phyloP scores from a whole-genome alignment of 352 stramenopile species.

The Phytophthora sojae region DNA sequence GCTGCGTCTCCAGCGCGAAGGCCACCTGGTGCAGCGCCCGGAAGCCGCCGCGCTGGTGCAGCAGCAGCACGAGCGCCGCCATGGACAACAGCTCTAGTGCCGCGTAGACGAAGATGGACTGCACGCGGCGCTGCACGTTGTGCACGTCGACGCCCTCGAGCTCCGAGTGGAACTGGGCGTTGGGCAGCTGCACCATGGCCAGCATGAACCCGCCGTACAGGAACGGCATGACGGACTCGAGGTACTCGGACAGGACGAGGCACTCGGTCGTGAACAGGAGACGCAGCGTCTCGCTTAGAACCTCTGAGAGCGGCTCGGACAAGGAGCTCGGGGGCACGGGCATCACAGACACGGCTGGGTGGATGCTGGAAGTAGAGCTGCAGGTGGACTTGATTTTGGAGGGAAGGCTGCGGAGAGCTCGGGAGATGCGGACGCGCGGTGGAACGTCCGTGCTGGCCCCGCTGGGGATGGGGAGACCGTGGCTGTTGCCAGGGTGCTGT shows the following conservation, averaged over 20 bases:
- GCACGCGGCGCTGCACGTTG: constrained; percentile 6
- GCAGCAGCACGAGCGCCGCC: constrained; percentile 2
- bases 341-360: no score
- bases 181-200: constrained; percentile 28
- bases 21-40: constrained; percentile 20
- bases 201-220: constrained; percentile 32
- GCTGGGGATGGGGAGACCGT: background rate
- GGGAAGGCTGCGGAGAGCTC: background rate
- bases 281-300: constrained; percentile 10
- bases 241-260: constrained; percentile 40
- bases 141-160: constrained; percentile 4
- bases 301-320: background rate
- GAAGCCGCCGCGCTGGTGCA: constrained; percentile 9
- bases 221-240: constrained; percentile 42
- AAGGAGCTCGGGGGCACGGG: no score
- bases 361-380: background rate
- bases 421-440: no score
- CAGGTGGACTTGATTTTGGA: background rate
- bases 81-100: constrained; percentile 33
- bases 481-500: background rate
- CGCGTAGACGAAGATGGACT: constrained; percentile 27
- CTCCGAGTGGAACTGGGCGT: constrained; percentile 14
- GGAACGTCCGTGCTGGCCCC: background rate
- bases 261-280: constrained; percentile 44
- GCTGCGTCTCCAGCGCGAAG: constrained; percentile 35